phyloP scores from a whole-genome alignment of 176 grass and related monocot species.

The Olyra latifolia region DNA sequence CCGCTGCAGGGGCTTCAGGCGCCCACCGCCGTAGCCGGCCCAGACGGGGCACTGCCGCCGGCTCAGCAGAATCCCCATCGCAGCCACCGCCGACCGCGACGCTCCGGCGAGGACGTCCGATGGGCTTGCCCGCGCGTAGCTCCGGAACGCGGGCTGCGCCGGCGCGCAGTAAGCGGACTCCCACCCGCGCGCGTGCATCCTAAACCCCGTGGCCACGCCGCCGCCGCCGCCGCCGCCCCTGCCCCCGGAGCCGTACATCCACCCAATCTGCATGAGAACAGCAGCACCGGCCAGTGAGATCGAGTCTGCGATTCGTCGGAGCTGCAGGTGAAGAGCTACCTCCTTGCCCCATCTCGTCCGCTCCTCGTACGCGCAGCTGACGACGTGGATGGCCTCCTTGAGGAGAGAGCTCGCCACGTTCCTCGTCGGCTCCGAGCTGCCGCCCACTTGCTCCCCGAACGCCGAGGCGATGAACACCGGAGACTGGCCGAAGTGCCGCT shows the following conservation, averaged over 20 bases:
- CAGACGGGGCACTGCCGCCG: constrained; percentile 62
- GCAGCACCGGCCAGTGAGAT: neutral
- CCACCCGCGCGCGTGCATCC: constrained; percentile 78
- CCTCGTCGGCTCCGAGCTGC: neutral
- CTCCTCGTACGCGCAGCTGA: constrained; percentile 68
- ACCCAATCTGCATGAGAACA: constrained; percentile 41
- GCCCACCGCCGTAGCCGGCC: constrained; percentile 31
- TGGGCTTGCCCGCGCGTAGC: constrained; percentile 24
- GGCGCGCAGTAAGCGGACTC: constrained; percentile 63
- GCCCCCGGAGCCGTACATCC: constrained; percentile 50
- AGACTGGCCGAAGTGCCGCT: constrained; percentile 54
- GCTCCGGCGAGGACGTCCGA: constrained; percentile 46
- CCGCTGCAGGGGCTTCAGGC: constrained; percentile 47
- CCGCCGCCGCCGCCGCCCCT: constrained; percentile 16
- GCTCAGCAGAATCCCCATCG: constrained; percentile 52
- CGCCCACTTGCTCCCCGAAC: constrained; percentile 28
- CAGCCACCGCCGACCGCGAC: constrained; percentile 47
- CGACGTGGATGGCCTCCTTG: constrained; percentile 64
- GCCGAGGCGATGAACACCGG: constrained; percentile 49
- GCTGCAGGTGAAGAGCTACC: neutral
- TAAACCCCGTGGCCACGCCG: constrained; percentile 46
- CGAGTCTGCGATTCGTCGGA: neutral
- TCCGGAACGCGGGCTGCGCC: constrained; percentile 38
- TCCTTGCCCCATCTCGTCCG: constrained; percentile 68
- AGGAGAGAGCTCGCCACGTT: constrained; percentile 29